Conservation (phyloP, 345 rosid species). For the Physaria fendleri region DNA sequence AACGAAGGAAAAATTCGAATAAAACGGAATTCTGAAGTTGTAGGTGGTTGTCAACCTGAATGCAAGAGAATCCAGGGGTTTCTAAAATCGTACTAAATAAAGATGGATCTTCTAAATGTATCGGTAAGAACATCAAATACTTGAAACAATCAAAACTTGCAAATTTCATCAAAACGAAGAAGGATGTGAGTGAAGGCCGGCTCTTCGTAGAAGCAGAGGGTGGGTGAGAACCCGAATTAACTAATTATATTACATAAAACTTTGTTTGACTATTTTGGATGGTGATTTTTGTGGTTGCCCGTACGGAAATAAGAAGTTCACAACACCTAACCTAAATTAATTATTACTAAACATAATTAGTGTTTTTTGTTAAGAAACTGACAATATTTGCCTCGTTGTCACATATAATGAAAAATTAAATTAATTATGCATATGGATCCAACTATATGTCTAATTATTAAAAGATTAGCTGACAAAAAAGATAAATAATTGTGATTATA, state of each 20-base stretch:
- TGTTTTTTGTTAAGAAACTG: conserved; percentile 2
- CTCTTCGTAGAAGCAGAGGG: too few species aligned
- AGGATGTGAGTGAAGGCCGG: too few species aligned
- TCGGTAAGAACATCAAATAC: too few species aligned
- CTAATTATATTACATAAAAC: not conserved
- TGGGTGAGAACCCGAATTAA: too few species aligned
- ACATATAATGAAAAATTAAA: not conserved
- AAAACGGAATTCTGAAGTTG: too few species aligned
- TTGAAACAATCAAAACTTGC: too few species aligned
- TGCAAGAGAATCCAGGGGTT: too few species aligned
- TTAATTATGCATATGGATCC: conserved; percentile 18
- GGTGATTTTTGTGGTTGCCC: conserved; percentile 23
- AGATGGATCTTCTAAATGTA: too few species aligned
- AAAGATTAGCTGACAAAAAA: conserved; percentile 13
- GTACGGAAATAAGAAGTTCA: conserved; percentile 26
- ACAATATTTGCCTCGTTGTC: conserved; percentile 25
- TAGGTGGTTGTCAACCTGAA: too few species aligned
- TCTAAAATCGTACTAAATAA: too few species aligned
- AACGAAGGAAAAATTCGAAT: too few species aligned
- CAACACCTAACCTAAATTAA: conserved; percentile 19
- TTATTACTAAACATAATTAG: not conserved
- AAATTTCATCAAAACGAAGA: too few species aligned
- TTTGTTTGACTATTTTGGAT: conserved; percentile 21
- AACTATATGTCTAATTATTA: not conserved
- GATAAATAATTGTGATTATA: not conserved